Evolutionary conservation across 208 protist species (phyloP), one percentile per base, ranked within the genome.

Genomic region (Acanthamoeba healyi): DNA sequence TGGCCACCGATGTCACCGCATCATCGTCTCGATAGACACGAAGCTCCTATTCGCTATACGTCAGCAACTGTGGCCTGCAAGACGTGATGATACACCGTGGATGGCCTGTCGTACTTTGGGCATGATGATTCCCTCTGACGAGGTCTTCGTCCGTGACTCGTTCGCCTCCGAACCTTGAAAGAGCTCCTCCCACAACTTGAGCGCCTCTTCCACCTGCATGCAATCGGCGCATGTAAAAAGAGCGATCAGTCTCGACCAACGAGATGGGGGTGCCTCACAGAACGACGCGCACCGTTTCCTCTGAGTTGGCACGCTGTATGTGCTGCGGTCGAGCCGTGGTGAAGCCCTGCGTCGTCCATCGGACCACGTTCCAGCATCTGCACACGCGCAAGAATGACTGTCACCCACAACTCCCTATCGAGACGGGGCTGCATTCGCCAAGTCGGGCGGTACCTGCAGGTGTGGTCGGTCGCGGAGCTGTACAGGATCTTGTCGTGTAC

Each of bases 401-500:
- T 54, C 49, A 61, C 54, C 19, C 24, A 29, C 22, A n/a, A 0
- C 44, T 49, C 10, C 0, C 22, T 0, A 9, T 61, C 38, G 29
- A 36, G 61, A 2, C 9, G n/a, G 61, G n/a, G n/a, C n/a, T n/a
- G n/a, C n/a, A n/a, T n/a, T n/a, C n/a, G n/a, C n/a, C n/a, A n/a
- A n/a, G n/a, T n/a, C n/a, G 22, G 29, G 32, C 36, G 6, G 17
- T 46, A 46, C 70, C 70, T 79, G 70, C 70, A 63, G 79, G 79
- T 88, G 51, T 63, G 46, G 24, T 88, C 79, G 24, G 79, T 63
- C 15, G 79, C 42, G 44, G 79, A 17, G 32, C 46, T 88, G 29
- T 88, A 88, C 12, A 88, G 51, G 10, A 88, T 38, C 24, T 88
- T 54, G 42, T 88, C 79, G 24, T 88, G 79, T 4, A 88, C 79